Evolutionary conservation across 176 grass and related monocot species (phyloP).

Genomic region (Typha latifolia): DNA sequence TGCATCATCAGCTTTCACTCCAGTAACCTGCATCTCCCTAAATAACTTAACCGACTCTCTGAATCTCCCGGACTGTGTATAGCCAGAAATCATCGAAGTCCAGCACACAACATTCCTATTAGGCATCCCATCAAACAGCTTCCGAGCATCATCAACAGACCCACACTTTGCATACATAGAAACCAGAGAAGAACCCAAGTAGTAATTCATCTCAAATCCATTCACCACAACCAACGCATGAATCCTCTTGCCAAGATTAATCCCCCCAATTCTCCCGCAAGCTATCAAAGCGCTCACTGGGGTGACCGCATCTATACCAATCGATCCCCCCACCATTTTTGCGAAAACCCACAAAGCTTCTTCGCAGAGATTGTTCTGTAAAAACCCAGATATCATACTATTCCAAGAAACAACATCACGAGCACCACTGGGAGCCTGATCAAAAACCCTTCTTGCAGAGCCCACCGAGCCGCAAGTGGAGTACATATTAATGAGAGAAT

Average conservation of each 20-base stretch:
- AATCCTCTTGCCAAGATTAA: conserved; percentile 37
- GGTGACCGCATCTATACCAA: conserved; percentile 60
- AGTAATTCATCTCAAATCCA: conserved; percentile 57
- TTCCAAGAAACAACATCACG: conserved; percentile 79
- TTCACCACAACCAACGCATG: conserved; percentile 56
- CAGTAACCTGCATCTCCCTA: conserved; percentile 63
- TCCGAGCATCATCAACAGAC: conserved; percentile 41
- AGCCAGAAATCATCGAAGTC: conserved; percentile 81
- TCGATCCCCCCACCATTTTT: conserved; percentile 37
- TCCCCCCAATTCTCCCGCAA: conserved; percentile 41
- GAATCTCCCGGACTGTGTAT: conserved; percentile 51
- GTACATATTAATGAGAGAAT: conserved; percentile 79
- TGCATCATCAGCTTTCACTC: conserved; percentile 55
- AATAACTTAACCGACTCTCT: conserved; percentile 62
- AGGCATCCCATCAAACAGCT: conserved; percentile 56
- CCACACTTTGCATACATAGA: conserved; percentile 78
- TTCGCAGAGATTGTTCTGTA: conserved; percentile 39
- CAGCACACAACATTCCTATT: conserved; percentile 72
- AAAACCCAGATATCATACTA: conserved; percentile 66
- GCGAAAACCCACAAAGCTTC: conserved; percentile 43
- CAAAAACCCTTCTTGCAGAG: conserved; percentile 52
- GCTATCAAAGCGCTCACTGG: conserved; percentile 62
- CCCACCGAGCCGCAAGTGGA: conserved; percentile 37
- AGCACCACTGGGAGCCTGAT: conserved; percentile 36
- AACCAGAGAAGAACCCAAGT: conserved; percentile 65